Conservation (phyloP, 108 stramenopile species). For the Nannochloropsis granulata region DNA sequence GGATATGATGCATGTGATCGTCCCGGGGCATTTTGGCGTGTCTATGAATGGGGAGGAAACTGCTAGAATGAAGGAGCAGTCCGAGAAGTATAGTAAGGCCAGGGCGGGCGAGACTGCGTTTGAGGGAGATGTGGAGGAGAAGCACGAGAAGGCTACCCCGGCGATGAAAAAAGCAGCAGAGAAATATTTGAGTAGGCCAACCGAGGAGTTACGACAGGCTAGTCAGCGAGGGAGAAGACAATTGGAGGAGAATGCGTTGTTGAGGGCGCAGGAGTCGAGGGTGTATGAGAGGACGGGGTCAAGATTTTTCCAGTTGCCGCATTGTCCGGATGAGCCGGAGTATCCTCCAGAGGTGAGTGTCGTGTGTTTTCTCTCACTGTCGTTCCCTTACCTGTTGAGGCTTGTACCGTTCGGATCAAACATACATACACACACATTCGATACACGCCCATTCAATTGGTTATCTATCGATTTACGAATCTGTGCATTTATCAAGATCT, state of each 20-base stretch:
- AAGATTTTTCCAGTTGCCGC: background rate
- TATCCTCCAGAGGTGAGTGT: background rate
- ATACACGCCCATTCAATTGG: too few relatives aligned
- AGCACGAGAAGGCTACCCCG: constrained; percentile 5
- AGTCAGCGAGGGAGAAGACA: background rate
- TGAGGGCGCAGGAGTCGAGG: background rate
- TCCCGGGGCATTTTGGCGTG: background rate
- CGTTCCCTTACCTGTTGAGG: too few relatives aligned
- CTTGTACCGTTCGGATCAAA: too few relatives aligned
- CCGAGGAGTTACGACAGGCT: background rate
- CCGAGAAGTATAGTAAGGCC: constrained; percentile 8
- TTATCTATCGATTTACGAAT: too few relatives aligned
- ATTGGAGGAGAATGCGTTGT: background rate
- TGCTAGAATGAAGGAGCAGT: background rate
- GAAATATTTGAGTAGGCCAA: background rate
- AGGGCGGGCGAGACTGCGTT: background rate
- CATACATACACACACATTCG: too few relatives aligned
- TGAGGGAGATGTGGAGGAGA: background rate
- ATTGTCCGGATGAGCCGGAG: background rate
- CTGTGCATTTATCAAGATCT: too few relatives aligned
- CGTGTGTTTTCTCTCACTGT: too few relatives aligned
- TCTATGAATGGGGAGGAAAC: background rate
- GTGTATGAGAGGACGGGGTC: background rate
- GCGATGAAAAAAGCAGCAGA: background rate
- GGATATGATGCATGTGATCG: constrained; percentile 4